Base-by-base conservation (phyloP, 805 yeast species). In the Metschnikowia bowlesiae region DNA sequence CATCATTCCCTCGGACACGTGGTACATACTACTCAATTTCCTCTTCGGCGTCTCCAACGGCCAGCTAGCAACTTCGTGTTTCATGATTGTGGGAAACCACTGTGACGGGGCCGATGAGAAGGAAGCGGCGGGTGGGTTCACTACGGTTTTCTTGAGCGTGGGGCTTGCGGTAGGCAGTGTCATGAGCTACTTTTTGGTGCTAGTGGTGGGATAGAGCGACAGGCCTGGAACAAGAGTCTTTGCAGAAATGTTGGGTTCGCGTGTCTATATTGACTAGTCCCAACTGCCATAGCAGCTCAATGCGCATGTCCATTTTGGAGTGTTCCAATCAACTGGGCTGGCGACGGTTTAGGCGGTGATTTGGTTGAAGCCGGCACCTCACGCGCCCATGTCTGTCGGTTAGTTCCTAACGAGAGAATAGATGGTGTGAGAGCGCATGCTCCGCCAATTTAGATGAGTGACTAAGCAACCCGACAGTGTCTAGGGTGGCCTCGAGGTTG, bases 111-210 rank as follows among this genome's bases (percentile, higher is more conserved):
- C 82, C 33, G 76, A 77, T 18, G 92, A 89, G 60, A 83, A 82
- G 63, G 89, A 88, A 52, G 96, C 97, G 0, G 96, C 98, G 1
- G 97, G 97, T 41, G 97, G 97, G 3, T 87, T 91, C 63, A 84
- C 96, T 41, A 83, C 89, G 1, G 81, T 91, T 22, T 82, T 89
- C 56, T 78, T 91, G 46, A 83, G 91, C 49, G 62, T 82, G 9
- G 97, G 97, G 0, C 75, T 92, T 46, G 82, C 94, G 0, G 70
- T 76, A 1, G 99, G 99, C 4, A 84, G 96, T 52, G 53, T 89
- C 1, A 62, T 83, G 48, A 87, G 96, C 60, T 92, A 89, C 61
- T 53, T 81, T 2, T 74, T 87, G 53, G 91, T 84, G 26, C 49
- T 66, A 18, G 39, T 57, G 14, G 61, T 66, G 16, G 60, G 60